Percentiles rank a stretch among this genome's conserved stretches.
Conservation (phyloP, 2,329 filamentous ascomycete genomes). For the Magnaporthiopsis poae region DNA sequence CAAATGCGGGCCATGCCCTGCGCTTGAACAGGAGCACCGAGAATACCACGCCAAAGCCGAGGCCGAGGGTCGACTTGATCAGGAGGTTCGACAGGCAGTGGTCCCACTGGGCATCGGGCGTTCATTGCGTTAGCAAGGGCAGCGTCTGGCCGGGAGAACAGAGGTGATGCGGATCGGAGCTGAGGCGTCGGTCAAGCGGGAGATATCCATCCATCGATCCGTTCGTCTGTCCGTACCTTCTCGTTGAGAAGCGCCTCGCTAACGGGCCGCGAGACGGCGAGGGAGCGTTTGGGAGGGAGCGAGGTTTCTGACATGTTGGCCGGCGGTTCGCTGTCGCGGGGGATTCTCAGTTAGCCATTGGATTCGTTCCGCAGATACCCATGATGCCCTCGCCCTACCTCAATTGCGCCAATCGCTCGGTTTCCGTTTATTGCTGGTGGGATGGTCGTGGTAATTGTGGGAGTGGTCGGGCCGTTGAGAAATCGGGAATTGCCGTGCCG, state of each 20-base stretch:
- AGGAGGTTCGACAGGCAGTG: conserved; percentile 94
- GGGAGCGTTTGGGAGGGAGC: conserved; percentile 47
- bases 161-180: background rate
- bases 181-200: background rate
- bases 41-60: conserved; percentile 96
- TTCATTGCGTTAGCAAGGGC: conserved; percentile 10
- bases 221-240: conserved; percentile 56
- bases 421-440: background rate
- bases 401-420: background rate
- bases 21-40: conserved; percentile 97
- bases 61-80: conserved; percentile 89
- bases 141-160: background rate
- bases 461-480: background rate
- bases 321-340: conserved; percentile 1
- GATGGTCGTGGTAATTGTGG: background rate
- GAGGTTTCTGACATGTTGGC: conserved; percentile 44
- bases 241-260: conserved; percentile 98
- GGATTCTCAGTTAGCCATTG: background rate
- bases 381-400: background rate
- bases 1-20: conserved; percentile 92
- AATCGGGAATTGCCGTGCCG: background rate
- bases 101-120: conserved; percentile 65
- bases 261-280: conserved; percentile 69
- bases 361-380: background rate
- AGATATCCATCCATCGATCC: conserved; percentile 8